Evolutionary conservation across 2,329 filamentous ascomycete species (phyloP).

Genomic region (Aspergillus sp.): DNA sequence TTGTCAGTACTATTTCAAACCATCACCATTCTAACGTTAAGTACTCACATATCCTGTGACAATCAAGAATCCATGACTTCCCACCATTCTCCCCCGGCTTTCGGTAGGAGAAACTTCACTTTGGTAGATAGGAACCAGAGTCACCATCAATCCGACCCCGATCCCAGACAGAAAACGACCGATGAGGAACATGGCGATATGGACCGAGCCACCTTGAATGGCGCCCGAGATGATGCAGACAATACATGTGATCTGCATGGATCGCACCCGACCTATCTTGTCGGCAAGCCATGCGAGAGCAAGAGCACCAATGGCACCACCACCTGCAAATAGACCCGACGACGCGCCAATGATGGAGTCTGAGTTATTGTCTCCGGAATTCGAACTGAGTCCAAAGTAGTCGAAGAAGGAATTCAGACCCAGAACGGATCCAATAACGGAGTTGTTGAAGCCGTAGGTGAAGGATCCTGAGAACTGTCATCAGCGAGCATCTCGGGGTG

Average conservation of each 20-base stretch:
- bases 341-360: conserved; percentile 41
- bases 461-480: no score
- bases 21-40: no score
- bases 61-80: conserved; percentile 43
- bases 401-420: conserved; percentile 44
- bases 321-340: conserved; percentile 44
- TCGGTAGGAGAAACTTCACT: conserved; percentile 38
- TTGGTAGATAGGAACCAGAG: conserved; percentile 66
- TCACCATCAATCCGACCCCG: conserved; percentile 67
- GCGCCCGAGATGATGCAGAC: conserved; percentile 37
- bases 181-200: conserved; percentile 46
- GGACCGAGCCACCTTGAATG: conserved; percentile 32
- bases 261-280: conserved; percentile 29
- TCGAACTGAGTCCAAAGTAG: conserved; percentile 35
- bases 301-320: no score
- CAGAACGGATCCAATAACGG: conserved; percentile 40
- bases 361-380: conserved; percentile 39
- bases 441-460: no score
- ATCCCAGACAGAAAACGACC: conserved; percentile 67
- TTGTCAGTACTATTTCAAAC: no score
- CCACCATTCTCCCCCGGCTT: conserved; percentile 37
- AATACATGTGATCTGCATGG: conserved; percentile 16
- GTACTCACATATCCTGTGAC: no score
- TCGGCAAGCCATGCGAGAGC: conserved; percentile 40
- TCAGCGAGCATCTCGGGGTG: no score